phyloP scores from a whole-genome alignment of 2,329 filamentous ascomycete genomes.

The Ophiostoma australiae region DNA sequence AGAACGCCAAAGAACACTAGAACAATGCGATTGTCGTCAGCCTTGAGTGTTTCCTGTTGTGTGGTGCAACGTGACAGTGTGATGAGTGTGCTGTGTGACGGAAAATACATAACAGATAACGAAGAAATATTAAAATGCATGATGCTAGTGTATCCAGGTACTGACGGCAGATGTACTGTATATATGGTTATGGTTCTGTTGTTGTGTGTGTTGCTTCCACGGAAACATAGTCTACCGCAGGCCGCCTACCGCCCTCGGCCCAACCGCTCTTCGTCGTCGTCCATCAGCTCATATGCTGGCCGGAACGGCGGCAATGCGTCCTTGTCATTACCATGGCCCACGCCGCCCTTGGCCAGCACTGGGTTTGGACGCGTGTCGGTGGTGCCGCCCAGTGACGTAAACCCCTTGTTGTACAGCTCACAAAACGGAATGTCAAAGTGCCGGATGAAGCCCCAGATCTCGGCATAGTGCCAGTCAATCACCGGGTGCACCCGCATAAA shows the following conservation, averaged over 20 bases:
- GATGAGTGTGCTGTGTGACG: not conserved
- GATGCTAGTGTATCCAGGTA: not conserved
- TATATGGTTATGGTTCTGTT: not conserved
- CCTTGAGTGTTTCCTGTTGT: not conserved
- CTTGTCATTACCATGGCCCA: conserved; percentile 26
- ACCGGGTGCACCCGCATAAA: conserved; percentile 95
- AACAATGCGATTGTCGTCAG: not conserved
- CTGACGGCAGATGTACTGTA: not conserved
- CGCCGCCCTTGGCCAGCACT: conserved; percentile 47
- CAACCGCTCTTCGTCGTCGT: conserved; percentile 72
- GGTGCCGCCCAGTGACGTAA: conserved; percentile 76
- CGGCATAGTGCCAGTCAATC: conserved; percentile 94
- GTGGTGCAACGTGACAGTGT: not conserved
- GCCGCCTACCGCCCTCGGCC: conserved; percentile 56
- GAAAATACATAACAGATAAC: not conserved
- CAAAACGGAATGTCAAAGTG: conserved; percentile 80
- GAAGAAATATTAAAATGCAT: not conserved
- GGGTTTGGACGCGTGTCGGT: conserved; percentile 89
- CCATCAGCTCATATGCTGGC: conserved; percentile 69
- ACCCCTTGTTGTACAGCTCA: conserved; percentile 66
- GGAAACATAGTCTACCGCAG: not conserved
- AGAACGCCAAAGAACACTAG: not conserved
- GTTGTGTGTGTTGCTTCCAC: not conserved
- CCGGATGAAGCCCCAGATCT: conserved; percentile 88
- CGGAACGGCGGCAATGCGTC: conserved; percentile 46